These are phyloP conservation scores for Exidia glandulosa DNA, from an alignment of 768 basidiomycete genomes.

Conservation along the genomic window DNA sequence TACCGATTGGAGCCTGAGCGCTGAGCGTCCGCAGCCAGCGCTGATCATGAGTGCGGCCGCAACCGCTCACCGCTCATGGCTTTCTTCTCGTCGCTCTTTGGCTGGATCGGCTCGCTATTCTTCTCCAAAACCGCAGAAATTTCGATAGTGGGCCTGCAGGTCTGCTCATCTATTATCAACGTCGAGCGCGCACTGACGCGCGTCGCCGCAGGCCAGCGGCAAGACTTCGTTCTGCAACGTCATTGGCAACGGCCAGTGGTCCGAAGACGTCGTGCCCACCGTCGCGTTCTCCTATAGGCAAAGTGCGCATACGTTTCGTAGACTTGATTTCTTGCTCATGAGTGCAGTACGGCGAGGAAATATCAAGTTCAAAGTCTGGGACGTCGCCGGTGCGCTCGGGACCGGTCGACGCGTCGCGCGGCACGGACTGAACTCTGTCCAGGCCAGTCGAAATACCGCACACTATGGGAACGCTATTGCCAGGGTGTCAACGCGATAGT, in stretches of 20 bases:
- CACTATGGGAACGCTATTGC: conserved; percentile 94
- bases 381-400: conserved; percentile 66
- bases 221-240: conserved; percentile 94
- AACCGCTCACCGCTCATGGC: background rate
- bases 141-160: conserved; percentile 86
- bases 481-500: conserved; percentile 86
- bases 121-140: conserved; percentile 83
- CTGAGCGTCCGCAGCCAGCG: background rate
- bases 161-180: conserved; percentile 14
- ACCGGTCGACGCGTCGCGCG: background rate
- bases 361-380: conserved; percentile 89
- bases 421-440: background rate
- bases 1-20: background rate
- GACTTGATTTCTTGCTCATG: background rate
- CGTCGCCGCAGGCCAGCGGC: conserved; percentile 60
- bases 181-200: background rate
- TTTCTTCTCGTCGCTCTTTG: conserved; percentile 34
- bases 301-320: background rate
- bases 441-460: conserved; percentile 89
- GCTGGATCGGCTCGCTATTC: conserved; percentile 61
- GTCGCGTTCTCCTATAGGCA: conserved; percentile 89
- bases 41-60: background rate
- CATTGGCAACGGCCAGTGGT: conserved; percentile 66
- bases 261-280: conserved; percentile 92
- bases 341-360: conserved; percentile 65